Conservation (phyloP, 2,329 filamentous ascomycete genomes). For the Pseudogymnoascus sp. region DNA sequence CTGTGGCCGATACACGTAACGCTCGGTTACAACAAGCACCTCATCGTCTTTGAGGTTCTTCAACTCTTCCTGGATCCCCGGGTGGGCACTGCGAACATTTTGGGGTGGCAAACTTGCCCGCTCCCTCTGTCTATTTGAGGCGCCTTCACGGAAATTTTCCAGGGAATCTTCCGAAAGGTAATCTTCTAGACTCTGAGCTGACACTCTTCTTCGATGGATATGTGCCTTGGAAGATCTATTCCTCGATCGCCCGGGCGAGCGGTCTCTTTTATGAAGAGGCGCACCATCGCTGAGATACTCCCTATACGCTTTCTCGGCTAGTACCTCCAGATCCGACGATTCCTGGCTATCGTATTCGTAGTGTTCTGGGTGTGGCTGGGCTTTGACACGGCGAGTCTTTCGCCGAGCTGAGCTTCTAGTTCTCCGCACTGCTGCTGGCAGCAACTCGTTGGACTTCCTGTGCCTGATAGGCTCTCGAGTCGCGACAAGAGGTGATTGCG, state of each 20-base stretch:
- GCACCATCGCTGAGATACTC: conserved; percentile 1
- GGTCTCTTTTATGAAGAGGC: not conserved
- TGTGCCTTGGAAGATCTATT: not conserved
- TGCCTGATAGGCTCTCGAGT: not conserved
- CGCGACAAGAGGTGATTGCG: not conserved
- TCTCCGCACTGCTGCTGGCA: not conserved
- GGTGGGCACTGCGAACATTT: not conserved
- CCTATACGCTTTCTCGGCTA: not conserved
- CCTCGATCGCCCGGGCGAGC: not conserved
- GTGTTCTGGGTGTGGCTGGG: not conserved
- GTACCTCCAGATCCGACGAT: not conserved
- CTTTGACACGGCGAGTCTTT: not conserved
- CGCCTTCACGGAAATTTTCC: not conserved
- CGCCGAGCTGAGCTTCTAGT: not conserved
- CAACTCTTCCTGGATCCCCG: not conserved
- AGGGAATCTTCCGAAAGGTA: not conserved
- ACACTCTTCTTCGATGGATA: not conserved
- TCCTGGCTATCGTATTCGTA: not conserved
- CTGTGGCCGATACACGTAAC: conserved; percentile 11
- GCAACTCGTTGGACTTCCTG: not conserved
- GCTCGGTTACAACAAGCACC: conserved; percentile 9
- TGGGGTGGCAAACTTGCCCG: not conserved
- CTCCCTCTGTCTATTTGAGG: not conserved
- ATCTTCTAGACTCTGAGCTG: not conserved
- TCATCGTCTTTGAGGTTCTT: not conserved